Evolutionary conservation across 805 yeast genomes (phyloP), one percentile per base, ranked within the genome.

Genomic region (Kluyveromyces aestuarii): DNA sequence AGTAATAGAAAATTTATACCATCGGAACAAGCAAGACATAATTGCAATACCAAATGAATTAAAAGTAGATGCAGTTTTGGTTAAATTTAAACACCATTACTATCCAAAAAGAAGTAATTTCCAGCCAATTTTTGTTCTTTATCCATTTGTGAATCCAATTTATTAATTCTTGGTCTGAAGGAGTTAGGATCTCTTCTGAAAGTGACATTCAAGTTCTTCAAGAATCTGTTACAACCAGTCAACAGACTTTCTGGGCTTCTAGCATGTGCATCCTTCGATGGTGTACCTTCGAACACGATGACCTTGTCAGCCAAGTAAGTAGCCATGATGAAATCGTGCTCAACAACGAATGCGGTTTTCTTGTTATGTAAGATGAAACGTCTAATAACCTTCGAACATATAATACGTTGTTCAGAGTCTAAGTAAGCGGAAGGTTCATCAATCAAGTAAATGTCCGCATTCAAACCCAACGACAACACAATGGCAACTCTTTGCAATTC

Each of bases 261-360:
- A 38, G 99, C 98, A 57, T 71, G 67, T 35, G 99, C 91, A 57
- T 82, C 75, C 66, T 79, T 77, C 27, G 98, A 88, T 48, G 99
- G 98, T 55, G 72, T 63, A 70, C 99, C 99, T 71, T 93, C 99
- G 64, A 91, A 93, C 49, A 93, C 98, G 79, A 93, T 91, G 61
- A 93, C 99, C 66, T 95, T 81, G 72, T 93, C 99, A 55, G 99
- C 99, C 76, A 93, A 79, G 69, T 93, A 93, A 16, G 99, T 93
- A 56, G 99, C 98, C 99, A 93, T 93, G 75, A 93, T 93, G 80
- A 93, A 93, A 80, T 93, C 99, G 82, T 93, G 99, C 83, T 93
- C 99, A 51, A 93, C 99, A 61, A 93, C 77, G 69, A 93, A 93
- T n/a, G 99, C 99, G 42, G 98, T 91, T 79, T 91, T 93, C 77